Evolutionary conservation across 2,329 filamentous ascomycete genomes (phyloP), one percentile per base, ranked within the genome.

Genomic region (Hypoxylon sp.): DNA sequence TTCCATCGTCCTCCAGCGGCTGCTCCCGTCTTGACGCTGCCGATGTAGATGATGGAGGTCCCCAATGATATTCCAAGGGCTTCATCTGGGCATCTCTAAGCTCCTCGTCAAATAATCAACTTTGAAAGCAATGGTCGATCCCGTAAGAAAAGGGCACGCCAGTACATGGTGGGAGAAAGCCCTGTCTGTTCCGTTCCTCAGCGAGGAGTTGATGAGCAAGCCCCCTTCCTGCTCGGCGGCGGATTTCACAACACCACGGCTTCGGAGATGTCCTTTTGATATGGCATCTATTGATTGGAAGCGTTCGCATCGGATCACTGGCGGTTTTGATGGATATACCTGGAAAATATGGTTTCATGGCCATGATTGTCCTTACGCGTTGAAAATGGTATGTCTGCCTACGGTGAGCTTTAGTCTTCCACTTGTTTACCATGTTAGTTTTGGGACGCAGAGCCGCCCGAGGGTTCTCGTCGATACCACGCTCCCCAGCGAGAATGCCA

Each of bases 261-360:
- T 62, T 17, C 50, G 48, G 9, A 45, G 47, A 50, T 52, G 55
- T 27, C 47, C 37, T 20, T 59, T 62, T 46, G 24, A 29, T 45
- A 15, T 56, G 10, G 42, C 49, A 11, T 35, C 50, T 10, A 27
- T 62, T 9, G 24, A 41, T 5, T 62, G 29, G 42, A 27, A 40
- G 31, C 48, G 31, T 11, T 46, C 45, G 38, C 41, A 21, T 2
- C 48, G 40, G 35, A 10, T 62, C n/a, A 48, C 37, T 38, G 38
- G 54, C 13, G 50, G 50, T 31, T 23, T 55, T 38, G 43, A 62
- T 29, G 48, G 55, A 29, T 56, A 24, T 59, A 26, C 23, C 35
- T 62, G 51, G 55, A 55, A 59, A 38, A 50, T 62, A 24, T 7
- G 20, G 24, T 59, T 62, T 41, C 35, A 48, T 24, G 11, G 49